Percentiles rank a stretch among this genome's conserved stretches.
These are phyloP conservation scores for Dalechampia spathulata DNA, from an alignment of 441 rosid genomes.

Conservation along the genomic window DNA sequence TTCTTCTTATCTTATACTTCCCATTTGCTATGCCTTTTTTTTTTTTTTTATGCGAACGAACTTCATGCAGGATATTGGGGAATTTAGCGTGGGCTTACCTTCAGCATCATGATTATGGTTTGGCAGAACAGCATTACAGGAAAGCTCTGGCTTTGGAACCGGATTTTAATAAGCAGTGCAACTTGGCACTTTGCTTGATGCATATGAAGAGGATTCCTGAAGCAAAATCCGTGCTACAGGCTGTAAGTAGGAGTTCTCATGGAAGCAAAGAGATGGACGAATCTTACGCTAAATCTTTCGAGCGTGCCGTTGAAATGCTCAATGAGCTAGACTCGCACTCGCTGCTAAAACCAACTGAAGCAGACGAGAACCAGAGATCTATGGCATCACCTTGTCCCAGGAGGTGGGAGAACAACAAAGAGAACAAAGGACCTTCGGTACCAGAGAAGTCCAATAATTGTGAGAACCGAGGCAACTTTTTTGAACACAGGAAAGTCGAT, in stretches of 20 bases:
- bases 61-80: constrained; percentile 52
- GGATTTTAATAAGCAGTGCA: constrained; percentile 71
- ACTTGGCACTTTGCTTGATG: constrained; percentile 76
- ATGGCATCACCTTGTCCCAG: neutral
- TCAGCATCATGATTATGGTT: constrained; percentile 66
- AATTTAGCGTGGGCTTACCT: constrained; percentile 91
- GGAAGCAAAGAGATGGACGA: constrained; percentile 44
- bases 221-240: constrained; percentile 60
- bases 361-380: constrained; percentile 9
- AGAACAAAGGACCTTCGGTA: neutral
- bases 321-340: constrained; percentile 30
- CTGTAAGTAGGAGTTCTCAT: constrained; percentile 35
- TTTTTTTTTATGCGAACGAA: too few species aligned
- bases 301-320: constrained; percentile 60
- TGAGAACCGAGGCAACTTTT: constrained; percentile 6
- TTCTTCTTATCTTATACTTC: neutral
- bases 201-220: constrained; percentile 56
- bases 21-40: too few species aligned
- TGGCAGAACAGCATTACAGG: constrained; percentile 73
- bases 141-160: constrained; percentile 56
- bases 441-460: neutral
- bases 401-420: neutral
- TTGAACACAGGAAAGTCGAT: constrained; percentile 4
- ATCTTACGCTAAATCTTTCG: constrained; percentile 53
- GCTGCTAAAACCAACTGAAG: neutral